Evolutionary conservation across 805 yeast species (phyloP).

Genomic region (Lipomyces lipofer): DNA sequence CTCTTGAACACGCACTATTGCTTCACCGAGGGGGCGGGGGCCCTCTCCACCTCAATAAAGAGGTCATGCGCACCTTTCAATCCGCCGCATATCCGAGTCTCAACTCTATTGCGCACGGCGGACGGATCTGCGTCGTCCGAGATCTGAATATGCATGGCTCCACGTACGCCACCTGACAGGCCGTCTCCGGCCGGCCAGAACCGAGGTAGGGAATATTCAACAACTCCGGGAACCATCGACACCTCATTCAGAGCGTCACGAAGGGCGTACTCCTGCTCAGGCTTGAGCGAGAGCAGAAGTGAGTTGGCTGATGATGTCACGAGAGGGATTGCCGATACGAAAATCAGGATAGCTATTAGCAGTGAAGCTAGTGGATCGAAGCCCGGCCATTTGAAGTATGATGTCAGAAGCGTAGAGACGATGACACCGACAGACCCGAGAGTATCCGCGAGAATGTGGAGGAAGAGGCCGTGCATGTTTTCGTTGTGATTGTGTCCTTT

Average conservation of each 20-base stretch:
- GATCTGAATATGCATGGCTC: constrained; percentile 81
- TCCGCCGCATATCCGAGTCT: constrained; percentile 46
- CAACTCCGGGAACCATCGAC: constrained; percentile 67
- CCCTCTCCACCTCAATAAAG: constrained; percentile 28
- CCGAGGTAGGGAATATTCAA: constrained; percentile 83
- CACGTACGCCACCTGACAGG: constrained; percentile 47
- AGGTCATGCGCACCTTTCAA: constrained; percentile 21
- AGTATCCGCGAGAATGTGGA: constrained; percentile 93
- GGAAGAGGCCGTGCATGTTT: constrained; percentile 90
- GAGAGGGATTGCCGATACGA: constrained; percentile 80
- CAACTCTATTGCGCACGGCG: constrained; percentile 60
- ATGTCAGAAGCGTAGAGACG: constrained; percentile 78
- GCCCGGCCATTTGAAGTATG: constrained; percentile 68
- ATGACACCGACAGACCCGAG: constrained; percentile 97
- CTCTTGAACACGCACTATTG: no score
- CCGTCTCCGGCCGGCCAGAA: constrained; percentile 70
- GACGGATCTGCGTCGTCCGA: constrained; percentile 63
- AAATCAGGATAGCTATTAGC: constrained; percentile 76
- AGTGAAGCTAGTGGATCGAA: constrained; percentile 93
- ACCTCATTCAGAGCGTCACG: constrained; percentile 66
- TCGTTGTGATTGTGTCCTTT: constrained; percentile 45
- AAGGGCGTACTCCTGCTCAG: constrained; percentile 60
- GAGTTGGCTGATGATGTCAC: constrained; percentile 77
- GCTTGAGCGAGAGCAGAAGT: constrained; percentile 62
- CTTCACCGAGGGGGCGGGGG: neutral